Evolutionary conservation across 495 filamentous ascomycete genomes (phyloP).

Genomic region (Penicillium silybi): DNA sequence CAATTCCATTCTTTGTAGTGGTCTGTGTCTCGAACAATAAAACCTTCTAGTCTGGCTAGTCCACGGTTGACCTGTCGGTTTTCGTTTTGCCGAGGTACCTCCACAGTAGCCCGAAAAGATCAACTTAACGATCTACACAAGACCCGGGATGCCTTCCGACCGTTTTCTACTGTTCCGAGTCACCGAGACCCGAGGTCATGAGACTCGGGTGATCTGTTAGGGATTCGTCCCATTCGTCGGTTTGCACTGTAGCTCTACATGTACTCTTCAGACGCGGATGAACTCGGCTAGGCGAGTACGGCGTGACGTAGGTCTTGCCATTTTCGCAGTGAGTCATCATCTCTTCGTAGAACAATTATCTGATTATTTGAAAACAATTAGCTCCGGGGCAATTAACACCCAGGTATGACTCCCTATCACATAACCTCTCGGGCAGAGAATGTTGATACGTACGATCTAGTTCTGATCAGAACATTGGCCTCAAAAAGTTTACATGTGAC

Average conservation of each 20-base stretch:
- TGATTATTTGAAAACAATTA: no score
- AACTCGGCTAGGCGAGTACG: background rate
- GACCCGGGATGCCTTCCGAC: background rate
- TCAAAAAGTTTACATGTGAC: no score
- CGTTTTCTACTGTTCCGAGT: background rate
- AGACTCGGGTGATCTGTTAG: background rate
- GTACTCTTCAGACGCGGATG: background rate
- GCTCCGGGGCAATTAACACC: no score
- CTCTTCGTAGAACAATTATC: no score
- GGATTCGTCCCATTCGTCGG: background rate
- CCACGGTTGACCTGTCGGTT: background rate
- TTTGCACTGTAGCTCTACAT: background rate
- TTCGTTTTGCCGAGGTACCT: background rate
- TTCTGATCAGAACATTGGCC: no score
- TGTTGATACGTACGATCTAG: no score
- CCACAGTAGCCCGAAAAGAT: background rate
- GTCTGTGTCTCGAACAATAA: no score
- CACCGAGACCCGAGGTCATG: background rate
- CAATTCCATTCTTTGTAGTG: no score
- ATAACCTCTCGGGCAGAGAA: no score
- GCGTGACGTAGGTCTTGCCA: background rate
- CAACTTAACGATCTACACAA: background rate
- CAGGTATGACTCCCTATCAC: no score
- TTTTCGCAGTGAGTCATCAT: background rate
- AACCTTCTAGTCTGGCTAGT: no score